Base-by-base conservation (phyloP, 768 basidiomycete genomes). In the Rhizopogon vinicolor region DNA sequence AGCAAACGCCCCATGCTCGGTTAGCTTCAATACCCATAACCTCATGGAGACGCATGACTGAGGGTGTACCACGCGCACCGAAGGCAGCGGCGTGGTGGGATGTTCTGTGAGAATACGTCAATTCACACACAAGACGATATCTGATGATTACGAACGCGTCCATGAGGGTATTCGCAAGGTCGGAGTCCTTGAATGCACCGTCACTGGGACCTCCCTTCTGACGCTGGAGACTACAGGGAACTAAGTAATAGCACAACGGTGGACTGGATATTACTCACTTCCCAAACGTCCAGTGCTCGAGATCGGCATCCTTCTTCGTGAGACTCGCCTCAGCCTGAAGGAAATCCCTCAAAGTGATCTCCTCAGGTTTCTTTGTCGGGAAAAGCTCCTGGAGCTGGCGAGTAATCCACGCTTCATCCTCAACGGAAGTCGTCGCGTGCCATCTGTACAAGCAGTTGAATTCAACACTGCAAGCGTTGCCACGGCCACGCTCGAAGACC, bases 371-470 rank as follows among this genome's bases (percentile, higher is more conserved):
- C 61, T 83, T 82, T 3, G 72, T 79, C 0, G 75, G 74, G 68
- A 91, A 91, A 40, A 85, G 55, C 5, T 76, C 54, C 29, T 61
- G 59, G 62, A 88, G 83, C 16, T 83, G 67, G 18, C 64, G 29
- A 37, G 71, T 63, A 3, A 85, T 80, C 88, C 89, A 92, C 54
- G 83, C 68, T 64, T 89, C 91, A 52, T 92, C 91, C 52, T 79
- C 76, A 14, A 64, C 61, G 43, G 87, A 90, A 0, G 87, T 89
- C 0, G 91, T 91, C 1, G 91, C 86, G 44, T 93, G 91, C 91
- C 91, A 83, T 18, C 88, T 81, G 68, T 93, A 93, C 53, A 93
- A 71, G 62, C 87, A 87, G 62, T 93, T 93, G 75, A 93, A 93
- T 86, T 93, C 91, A 31, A 91, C 87, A 68, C 89, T 91, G 68